These are phyloP conservation scores for Myriosclerotinia curreyana DNA, from an alignment of 2,329 filamentous ascomycete species.

Conservation along the genomic window DNA sequence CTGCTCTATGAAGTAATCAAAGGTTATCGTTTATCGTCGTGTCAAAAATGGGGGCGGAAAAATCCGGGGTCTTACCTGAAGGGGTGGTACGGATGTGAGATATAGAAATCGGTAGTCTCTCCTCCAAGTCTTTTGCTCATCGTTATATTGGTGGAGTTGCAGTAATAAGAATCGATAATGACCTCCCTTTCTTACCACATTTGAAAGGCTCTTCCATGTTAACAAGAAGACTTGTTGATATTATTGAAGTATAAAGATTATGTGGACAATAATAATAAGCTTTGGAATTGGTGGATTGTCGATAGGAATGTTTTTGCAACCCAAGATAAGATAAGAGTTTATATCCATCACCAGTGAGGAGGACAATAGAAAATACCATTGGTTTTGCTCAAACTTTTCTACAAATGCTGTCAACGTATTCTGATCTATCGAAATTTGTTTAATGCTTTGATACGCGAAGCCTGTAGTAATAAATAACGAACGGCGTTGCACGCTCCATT, in stretches of 20 bases:
- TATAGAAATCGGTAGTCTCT: too few relatives aligned
- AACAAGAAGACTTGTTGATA: too few relatives aligned
- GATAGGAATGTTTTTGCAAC: neutral
- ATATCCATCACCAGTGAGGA: neutral
- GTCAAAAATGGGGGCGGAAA: neutral
- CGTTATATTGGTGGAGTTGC: too few relatives aligned
- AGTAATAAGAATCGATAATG: too few relatives aligned
- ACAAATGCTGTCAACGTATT: neutral
- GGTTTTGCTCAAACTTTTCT: neutral
- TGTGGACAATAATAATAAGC: too few relatives aligned
- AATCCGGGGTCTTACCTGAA: neutral
- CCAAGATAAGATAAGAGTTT: neutral
- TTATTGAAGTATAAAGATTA: too few relatives aligned
- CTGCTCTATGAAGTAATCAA: constrained; percentile 6
- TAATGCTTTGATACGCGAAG: neutral
- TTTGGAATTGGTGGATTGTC: neutral
- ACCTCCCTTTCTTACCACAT: too few relatives aligned
- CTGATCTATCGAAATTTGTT: neutral
- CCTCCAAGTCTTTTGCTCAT: neutral
- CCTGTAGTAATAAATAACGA: neutral
- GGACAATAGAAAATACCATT: neutral
- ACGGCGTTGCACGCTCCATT: neutral
- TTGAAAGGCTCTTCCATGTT: too few relatives aligned
- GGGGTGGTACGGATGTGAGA: neutral
- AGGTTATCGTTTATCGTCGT: neutral